Conservation (phyloP, 2,329 filamentous ascomycete species). For the Penicillium corylophilum region DNA sequence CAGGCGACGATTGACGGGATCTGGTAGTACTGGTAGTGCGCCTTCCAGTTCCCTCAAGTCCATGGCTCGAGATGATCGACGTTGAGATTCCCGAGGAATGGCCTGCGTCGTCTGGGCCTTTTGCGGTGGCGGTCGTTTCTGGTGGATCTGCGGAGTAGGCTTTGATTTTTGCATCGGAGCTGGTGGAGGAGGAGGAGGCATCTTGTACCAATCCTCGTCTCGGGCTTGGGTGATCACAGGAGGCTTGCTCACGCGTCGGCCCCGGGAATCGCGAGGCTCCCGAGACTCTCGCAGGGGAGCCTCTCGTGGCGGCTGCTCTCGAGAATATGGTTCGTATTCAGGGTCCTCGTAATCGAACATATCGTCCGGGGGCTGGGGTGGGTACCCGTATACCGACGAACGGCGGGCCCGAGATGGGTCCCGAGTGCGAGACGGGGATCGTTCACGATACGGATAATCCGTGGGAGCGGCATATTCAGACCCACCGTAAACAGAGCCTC, state of each 20-base stretch:
- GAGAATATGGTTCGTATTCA: constrained; percentile 30
- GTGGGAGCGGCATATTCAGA: constrained; percentile 27
- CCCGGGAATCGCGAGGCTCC: not conserved
- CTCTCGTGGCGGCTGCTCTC: constrained; percentile 15
- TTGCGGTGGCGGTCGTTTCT: constrained; percentile 33
- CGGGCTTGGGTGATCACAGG: constrained; percentile 26
- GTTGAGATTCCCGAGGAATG: constrained; percentile 22
- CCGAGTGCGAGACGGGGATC: constrained; percentile 35
- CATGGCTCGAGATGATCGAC: constrained; percentile 32
- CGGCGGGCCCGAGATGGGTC: constrained; percentile 34
- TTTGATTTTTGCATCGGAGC: constrained; percentile 34
- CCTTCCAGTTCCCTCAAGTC: constrained; percentile 37
- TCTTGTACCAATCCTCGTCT: constrained; percentile 45
- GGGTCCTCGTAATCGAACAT: constrained; percentile 32
- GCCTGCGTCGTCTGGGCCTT: constrained; percentile 34
- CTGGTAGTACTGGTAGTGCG: constrained; percentile 35
- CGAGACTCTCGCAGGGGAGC: not conserved
- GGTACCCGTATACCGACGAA: constrained; percentile 35
- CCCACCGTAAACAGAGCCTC: constrained; percentile 28
- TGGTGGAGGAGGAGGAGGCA: constrained; percentile 37
- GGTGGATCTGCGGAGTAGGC: constrained; percentile 32
- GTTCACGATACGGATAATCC: constrained; percentile 34
- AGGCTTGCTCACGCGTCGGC: not conserved
- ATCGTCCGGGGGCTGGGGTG: constrained; percentile 35
- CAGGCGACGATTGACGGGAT: constrained; percentile 31